These are phyloP conservation scores for Capsella bursapastoris DNA, from an alignment of 345 rosid species.

Conservation along the genomic window DNA sequence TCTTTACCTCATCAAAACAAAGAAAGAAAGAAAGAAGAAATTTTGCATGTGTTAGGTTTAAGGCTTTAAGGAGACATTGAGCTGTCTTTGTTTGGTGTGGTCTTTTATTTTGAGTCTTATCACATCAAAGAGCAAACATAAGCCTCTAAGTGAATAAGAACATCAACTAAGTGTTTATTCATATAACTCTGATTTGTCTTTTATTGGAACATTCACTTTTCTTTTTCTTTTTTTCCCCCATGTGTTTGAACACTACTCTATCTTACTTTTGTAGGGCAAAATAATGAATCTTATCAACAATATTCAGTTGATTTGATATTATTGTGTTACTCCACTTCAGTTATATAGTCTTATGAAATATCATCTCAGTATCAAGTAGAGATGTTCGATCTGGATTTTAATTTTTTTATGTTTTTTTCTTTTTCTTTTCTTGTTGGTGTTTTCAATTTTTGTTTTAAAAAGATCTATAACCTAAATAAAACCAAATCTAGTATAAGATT, in stretches of 20 bases:
- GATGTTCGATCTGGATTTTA: not conserved
- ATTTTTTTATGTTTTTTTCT: not conserved
- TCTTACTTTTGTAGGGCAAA: slow-evolving; percentile 26
- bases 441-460: not conserved
- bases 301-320: not conserved
- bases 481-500: not conserved
- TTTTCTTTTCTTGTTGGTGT: not conserved
- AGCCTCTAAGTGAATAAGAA: slow-evolving; percentile 32
- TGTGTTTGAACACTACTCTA: slow-evolving; percentile 34
- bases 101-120: slow-evolving; percentile 28
- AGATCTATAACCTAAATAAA: not conserved
- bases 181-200: slow-evolving; percentile 36
- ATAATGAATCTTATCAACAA: slow-evolving; percentile 21
- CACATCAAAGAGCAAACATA: slow-evolving; percentile 35
- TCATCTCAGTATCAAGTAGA: not conserved
- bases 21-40: slow-evolving; percentile 11
- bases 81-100: slow-evolving; percentile 42
- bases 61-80: slow-evolving; percentile 42
- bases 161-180: slow-evolving; percentile 32
- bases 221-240: not conserved
- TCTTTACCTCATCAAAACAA: slow-evolving; percentile 22
- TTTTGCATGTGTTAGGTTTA: slow-evolving; percentile 42
- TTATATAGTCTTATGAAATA: not conserved
- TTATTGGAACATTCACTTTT: slow-evolving; percentile 34
- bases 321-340: slow-evolving; percentile 11